These are phyloP conservation scores for Annulohypoxylon maeteangense DNA, from an alignment of 495 filamentous ascomycete species.

Conservation along the genomic window DNA sequence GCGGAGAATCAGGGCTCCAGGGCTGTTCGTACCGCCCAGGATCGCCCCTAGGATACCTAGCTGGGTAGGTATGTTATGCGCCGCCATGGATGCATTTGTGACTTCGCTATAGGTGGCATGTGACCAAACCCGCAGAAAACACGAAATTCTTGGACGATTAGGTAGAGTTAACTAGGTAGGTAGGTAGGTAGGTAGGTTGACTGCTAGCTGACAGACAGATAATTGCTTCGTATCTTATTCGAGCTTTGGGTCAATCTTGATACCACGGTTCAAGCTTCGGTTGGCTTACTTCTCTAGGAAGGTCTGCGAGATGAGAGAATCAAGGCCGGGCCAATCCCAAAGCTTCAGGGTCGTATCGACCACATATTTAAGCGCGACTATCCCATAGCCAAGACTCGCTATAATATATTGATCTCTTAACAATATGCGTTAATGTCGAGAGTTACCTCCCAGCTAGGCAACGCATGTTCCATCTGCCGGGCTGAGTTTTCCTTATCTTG, in stretches of 20 bases:
- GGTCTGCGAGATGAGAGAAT: conserved; percentile 30
- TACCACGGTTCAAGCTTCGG: conserved; percentile 28
- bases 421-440: conserved; percentile 16
- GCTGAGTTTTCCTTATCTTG: conserved; percentile 31
- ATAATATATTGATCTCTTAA: conserved; percentile 5
- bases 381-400: conserved; percentile 12
- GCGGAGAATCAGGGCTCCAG: conserved; percentile 15
- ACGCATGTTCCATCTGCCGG: conserved; percentile 34
- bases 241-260: conserved; percentile 11
- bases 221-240: conserved; percentile 28
- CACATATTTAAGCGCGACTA: conserved; percentile 17
- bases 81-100: neutral
- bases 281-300: conserved; percentile 47
- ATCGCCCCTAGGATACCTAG: conserved; percentile 31
- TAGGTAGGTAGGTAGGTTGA: too few species aligned
- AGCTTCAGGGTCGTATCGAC: conserved; percentile 18
- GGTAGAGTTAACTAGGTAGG: conserved; percentile 11
- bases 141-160: neutral
- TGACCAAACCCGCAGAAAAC: conserved; percentile 12
- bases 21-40: neutral
- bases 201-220: conserved; percentile 11
- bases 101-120: conserved; percentile 4
- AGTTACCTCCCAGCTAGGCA: neutral
- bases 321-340: conserved; percentile 16
- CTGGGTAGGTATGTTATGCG: conserved; percentile 1